These are phyloP conservation scores for Pyrenochaeta sp. DNA, from an alignment of 2,329 filamentous ascomycete genomes.

Conservation along the genomic window DNA sequence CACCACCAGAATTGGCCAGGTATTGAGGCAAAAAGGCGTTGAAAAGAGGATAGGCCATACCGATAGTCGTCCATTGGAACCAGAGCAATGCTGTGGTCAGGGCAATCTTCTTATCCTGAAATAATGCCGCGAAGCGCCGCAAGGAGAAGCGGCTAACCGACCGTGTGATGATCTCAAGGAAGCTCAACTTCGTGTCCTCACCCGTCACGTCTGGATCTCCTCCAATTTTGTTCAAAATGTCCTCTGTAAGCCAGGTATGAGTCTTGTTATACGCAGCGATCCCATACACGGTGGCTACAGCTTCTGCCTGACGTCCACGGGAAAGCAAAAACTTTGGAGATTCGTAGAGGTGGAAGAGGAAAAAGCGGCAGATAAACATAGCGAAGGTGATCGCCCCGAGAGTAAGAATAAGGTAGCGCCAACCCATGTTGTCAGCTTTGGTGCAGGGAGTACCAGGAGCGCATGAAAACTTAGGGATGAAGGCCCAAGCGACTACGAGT, in stretches of 20 bases:
- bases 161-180: constrained; percentile 61
- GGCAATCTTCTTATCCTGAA: constrained; percentile 57
- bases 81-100: constrained; percentile 65
- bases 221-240: constrained; percentile 64
- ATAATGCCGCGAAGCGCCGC: constrained; percentile 71
- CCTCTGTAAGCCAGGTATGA: constrained; percentile 67
- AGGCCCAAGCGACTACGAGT: constrained; percentile 72
- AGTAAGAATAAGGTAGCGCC: constrained; percentile 76
- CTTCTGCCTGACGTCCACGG: constrained; percentile 77
- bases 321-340: constrained; percentile 85
- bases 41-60: constrained; percentile 87
- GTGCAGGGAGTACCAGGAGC: constrained; percentile 46
- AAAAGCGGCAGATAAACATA: constrained; percentile 82
- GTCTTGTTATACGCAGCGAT: constrained; percentile 74
- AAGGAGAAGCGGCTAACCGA: constrained; percentile 72
- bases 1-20: constrained; percentile 65
- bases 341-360: constrained; percentile 82
- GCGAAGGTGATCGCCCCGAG: constrained; percentile 75
- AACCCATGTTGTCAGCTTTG: constrained; percentile 69
- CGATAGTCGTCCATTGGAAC: constrained; percentile 84
- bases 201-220: constrained; percentile 54
- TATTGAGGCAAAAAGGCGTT: constrained; percentile 92
- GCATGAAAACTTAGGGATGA: constrained; percentile 72
- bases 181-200: constrained; percentile 50
- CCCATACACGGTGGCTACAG: constrained; percentile 79